Percentiles rank a stretch among this genome's conserved stretches.
These are phyloP conservation scores for Houttuynia cordata DNA, from an alignment of 164 flowering plant species.

Conservation along the genomic window DNA sequence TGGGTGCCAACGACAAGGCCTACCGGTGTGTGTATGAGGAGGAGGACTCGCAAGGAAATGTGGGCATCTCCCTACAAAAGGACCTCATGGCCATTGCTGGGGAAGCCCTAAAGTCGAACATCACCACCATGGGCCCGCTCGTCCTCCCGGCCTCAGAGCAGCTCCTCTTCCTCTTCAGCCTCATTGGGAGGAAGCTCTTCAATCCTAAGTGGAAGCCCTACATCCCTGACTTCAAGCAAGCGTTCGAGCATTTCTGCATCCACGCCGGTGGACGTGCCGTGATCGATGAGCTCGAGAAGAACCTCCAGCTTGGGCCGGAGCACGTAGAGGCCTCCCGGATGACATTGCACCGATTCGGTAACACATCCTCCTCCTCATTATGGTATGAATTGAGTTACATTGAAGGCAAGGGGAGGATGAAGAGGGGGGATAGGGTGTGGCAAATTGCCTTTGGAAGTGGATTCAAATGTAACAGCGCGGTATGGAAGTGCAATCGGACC, in stretches of 20 bases:
- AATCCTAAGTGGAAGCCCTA: conserved; percentile 15
- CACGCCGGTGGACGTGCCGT: conserved; percentile 15
- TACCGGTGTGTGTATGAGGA: conserved; percentile 11
- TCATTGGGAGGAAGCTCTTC: conserved; percentile 8
- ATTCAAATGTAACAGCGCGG: conserved; percentile 15
- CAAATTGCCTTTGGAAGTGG: conserved; percentile 15
- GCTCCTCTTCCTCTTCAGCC: conserved; percentile 11
- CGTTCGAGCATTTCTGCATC: conserved; percentile 17
- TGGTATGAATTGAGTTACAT: conserved; percentile 15
- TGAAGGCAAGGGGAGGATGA: conserved; percentile 13
- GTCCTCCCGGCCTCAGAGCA: conserved; percentile 13
- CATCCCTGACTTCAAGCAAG: conserved; percentile 16
- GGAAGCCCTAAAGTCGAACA: conserved; percentile 15
- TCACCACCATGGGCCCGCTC: conserved; percentile 15
- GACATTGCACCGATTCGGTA: conserved; percentile 14
- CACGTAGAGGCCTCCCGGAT: conserved; percentile 16
- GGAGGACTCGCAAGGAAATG: conserved; percentile 7
- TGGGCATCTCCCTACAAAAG: conserved; percentile 10
- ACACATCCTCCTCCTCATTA: conserved; percentile 11
- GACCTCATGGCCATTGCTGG: conserved; percentile 14
- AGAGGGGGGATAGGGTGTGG: conserved; percentile 13
- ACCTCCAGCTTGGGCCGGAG: conserved; percentile 8
- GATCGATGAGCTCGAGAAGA: conserved; percentile 15
- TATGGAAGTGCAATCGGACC: conserved; percentile 13
- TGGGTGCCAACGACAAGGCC: conserved; percentile 11